phyloP scores from a whole-genome alignment of 2,329 filamentous ascomycete species.

The Talaromyces islandicus region DNA sequence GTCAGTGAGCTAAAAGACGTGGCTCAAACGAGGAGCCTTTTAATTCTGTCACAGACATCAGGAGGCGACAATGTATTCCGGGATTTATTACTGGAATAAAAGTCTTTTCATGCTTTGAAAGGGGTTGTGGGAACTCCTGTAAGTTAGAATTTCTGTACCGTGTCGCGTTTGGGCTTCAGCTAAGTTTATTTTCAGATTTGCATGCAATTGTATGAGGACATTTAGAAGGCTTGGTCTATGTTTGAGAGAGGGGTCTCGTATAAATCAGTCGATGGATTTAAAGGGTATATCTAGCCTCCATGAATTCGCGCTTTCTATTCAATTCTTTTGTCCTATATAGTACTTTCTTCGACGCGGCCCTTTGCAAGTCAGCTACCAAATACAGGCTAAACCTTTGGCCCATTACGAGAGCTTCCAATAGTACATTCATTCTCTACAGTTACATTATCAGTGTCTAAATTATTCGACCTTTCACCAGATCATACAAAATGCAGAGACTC shows the following conservation, averaged over 20 bases:
- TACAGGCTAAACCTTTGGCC: background rate
- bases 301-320: background rate
- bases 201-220: background rate
- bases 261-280: background rate
- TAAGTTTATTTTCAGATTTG: background rate
- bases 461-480: background rate
- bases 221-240: background rate
- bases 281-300: background rate
- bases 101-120: background rate
- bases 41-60: background rate
- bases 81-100: background rate
- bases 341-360: background rate
- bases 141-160: background rate
- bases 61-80: background rate
- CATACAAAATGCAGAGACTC: constrained; percentile 1
- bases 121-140: background rate
- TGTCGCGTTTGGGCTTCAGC: background rate
- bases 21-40: background rate
- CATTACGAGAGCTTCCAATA: background rate
- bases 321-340: too few relatives aligned
- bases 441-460: background rate
- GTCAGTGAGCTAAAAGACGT: background rate
- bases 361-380: background rate
- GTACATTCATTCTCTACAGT: background rate
- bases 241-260: background rate